phyloP scores from a whole-genome alignment of 2,329 filamentous ascomycete species.

The Epichloe coenophiala region DNA sequence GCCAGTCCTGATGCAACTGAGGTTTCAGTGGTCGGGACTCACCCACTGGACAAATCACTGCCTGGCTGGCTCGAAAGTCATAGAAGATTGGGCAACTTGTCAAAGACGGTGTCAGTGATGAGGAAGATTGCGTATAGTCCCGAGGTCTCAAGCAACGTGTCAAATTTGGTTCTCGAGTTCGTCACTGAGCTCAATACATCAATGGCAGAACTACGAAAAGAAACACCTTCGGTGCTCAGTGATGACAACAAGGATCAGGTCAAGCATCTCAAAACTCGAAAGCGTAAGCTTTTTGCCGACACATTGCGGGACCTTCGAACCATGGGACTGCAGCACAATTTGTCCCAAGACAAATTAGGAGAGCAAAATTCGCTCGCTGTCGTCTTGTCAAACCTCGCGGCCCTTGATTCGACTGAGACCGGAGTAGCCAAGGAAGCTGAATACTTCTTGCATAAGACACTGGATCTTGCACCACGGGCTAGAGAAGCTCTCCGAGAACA shows the following conservation, averaged over 20 bases:
- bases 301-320: slow-evolving; percentile 68
- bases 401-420: slow-evolving; percentile 21
- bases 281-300: slow-evolving; percentile 82
- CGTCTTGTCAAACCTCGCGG: slow-evolving; percentile 48
- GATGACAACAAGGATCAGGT: slow-evolving; percentile 76
- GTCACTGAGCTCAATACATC: slow-evolving; percentile 53
- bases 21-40: slow-evolving; percentile 9
- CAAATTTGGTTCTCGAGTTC: slow-evolving; percentile 51
- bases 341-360: slow-evolving; percentile 58
- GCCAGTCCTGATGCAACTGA: slow-evolving; percentile 1
- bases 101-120: slow-evolving; percentile 64
- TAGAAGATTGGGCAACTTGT: slow-evolving; percentile 57
- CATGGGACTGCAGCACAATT: slow-evolving; percentile 82
- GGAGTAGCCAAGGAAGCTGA: slow-evolving; percentile 32
- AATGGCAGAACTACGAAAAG: slow-evolving; percentile 63
- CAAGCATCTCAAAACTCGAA: slow-evolving; percentile 81
- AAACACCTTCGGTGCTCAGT: slow-evolving; percentile 67
- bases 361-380: slow-evolving; percentile 58
- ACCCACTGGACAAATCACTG: slow-evolving; percentile 13
- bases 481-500: slow-evolving; percentile 58
- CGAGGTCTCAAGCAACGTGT: slow-evolving; percentile 38
- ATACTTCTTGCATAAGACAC: slow-evolving; percentile 64
- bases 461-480: slow-evolving; percentile 59
- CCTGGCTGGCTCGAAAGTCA: slow-evolving; percentile 32
- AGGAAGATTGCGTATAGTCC: slow-evolving; percentile 42